phyloP scores from a whole-genome alignment of 2,329 filamentous ascomycete genomes.

The Bipolaris sorokiniana region DNA sequence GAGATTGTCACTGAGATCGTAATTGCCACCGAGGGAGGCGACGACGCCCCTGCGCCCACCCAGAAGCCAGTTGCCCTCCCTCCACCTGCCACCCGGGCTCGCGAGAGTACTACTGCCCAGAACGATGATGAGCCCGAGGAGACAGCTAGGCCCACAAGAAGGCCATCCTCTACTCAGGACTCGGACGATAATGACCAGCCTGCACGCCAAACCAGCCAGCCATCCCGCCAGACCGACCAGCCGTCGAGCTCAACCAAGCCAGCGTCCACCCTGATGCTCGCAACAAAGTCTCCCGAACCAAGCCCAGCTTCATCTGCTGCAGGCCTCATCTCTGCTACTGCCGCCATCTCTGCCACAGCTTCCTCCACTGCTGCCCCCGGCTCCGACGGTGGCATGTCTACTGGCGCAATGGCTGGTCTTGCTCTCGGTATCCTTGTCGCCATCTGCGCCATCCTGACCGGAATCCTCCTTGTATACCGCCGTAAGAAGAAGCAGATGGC shows the following conservation, averaged over 20 bases:
- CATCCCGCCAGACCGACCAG: constrained; percentile 20
- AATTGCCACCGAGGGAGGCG: constrained; percentile 60
- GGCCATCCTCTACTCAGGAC: constrained; percentile 24
- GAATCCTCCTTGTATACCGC: constrained; percentile 74
- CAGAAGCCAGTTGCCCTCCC: constrained; percentile 19
- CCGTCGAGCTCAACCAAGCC: constrained; percentile 21
- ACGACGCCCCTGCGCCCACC: constrained; percentile 50
- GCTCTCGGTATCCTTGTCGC: constrained; percentile 79
- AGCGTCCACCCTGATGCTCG: constrained; percentile 34
- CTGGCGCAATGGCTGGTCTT: constrained; percentile 75
- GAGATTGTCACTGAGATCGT: constrained; percentile 46
- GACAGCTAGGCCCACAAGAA: constrained; percentile 25
- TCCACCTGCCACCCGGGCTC: constrained; percentile 28
- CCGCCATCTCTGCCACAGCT: constrained; percentile 35
- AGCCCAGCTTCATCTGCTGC: constrained; percentile 24
- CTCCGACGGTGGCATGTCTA: constrained; percentile 50
- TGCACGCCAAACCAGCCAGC: not conserved
- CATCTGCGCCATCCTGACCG: constrained; percentile 68
- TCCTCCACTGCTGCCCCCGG: constrained; percentile 23
- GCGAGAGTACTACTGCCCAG: constrained; percentile 20
- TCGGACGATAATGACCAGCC: constrained; percentile 6
- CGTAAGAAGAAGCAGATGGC: constrained; percentile 69
- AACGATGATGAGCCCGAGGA: constrained; percentile 19
- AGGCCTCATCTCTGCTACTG: constrained; percentile 29
- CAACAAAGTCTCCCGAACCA: constrained; percentile 35